Evolutionary conservation across 139 green algal genomes (phyloP), one percentile per base, ranked within the genome.

Genomic region (Chlamydomonas sp.): DNA sequence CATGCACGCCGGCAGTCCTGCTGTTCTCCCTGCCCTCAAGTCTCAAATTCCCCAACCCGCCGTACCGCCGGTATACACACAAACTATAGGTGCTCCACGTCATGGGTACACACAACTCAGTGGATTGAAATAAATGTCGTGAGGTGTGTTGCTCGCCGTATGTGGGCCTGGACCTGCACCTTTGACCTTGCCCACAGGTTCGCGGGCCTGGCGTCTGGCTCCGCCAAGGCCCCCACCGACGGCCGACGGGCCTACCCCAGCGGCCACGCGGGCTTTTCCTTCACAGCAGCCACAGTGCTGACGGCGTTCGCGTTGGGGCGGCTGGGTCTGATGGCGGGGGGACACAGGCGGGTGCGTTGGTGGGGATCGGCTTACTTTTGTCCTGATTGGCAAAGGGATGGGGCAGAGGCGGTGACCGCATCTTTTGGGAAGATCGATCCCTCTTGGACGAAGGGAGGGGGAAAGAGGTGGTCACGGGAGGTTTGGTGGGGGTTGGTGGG

Each of bases 231-330:
- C 67, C 3, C 58, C 67, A 68, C 67, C 4, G 80, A 85, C 64
- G 80, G 67, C 16, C 80, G 66, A 1, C 67, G 63, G 66, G 80
- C 80, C 57, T 85, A 85, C 71, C 80, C 80, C 59, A 72, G 68
- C 57, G 80, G 80, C 60, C 80, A 85, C 60, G 80, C 80, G 9
- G 67, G 80, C 68, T 78, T 85, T 68, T 71, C 58, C 80, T 68
- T 68, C 60, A n/a, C 80, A 16, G 68, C 68, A 68, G 80, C 80
- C 57, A 6, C 80, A 0, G 58, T 85, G 58, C 5, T 61, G 58
- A 4, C 68, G 3, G 12, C 64, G 68, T 85, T 85, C 66, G 58
- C 69, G 68, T 68, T 59, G 58, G 80, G 80, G 15, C 68, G 60
- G 58, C 49, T 8, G 64, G 3, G 80, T 16, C 80, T 85, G 58